Percentiles rank a stretch among this genome's conserved stretches.
Evolutionary conservation across 208 protist species (phyloP).

Genomic region (Endotrypanum monterogeii): DNA sequence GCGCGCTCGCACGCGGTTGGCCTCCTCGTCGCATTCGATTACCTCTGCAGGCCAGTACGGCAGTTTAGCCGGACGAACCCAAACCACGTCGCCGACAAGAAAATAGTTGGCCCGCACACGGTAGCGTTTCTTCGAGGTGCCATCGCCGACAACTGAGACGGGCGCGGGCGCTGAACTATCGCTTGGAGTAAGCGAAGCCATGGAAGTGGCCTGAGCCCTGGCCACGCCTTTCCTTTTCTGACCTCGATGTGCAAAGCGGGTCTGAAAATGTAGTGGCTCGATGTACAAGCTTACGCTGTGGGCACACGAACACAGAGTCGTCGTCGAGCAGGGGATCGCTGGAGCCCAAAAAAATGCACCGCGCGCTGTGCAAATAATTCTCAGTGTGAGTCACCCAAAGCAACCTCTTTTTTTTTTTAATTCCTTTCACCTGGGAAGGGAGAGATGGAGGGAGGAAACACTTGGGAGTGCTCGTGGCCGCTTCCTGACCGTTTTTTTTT

Average conservation of each 20-base stretch:
- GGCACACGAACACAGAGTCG: background rate
- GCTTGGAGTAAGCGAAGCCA: background rate
- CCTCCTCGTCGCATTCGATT: constrained; percentile 46
- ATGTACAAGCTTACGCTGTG: background rate
- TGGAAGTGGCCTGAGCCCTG: background rate
- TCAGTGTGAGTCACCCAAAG: background rate
- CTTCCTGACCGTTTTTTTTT: too few species aligned
- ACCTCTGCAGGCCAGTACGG: constrained; percentile 91
- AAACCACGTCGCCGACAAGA: constrained; percentile 78
- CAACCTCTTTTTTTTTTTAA: background rate
- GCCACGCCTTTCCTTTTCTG: background rate
- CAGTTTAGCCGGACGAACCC: constrained; percentile 67
- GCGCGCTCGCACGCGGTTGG: constrained; percentile 61
- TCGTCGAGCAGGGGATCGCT: background rate
- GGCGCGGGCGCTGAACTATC: background rate
- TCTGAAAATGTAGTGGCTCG: background rate
- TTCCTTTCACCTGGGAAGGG: background rate
- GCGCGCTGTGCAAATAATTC: background rate
- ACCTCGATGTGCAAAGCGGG: background rate
- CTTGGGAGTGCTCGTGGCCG: too few species aligned
- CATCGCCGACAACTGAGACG: background rate
- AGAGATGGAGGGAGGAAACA: background rate
- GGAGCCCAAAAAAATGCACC: background rate
- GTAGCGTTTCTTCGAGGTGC: constrained; percentile 32
- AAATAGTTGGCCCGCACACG: constrained; percentile 81